phyloP scores from a whole-genome alignment of 106 monocot genomes.

The Dactylorhiza incarnata region DNA sequence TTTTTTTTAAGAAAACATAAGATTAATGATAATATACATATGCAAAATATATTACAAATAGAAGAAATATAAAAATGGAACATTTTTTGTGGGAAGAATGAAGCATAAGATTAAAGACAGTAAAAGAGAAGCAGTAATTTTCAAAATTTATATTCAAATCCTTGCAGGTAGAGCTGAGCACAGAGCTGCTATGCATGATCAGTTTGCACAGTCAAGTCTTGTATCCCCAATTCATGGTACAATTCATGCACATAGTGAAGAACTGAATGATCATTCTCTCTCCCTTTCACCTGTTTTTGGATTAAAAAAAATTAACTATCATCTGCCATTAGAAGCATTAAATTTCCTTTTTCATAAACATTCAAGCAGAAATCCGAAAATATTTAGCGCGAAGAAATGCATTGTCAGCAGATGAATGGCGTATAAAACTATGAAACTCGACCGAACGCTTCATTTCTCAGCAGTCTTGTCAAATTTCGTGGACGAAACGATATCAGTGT shows the following conservation, averaged over 20 bases:
- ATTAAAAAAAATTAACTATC: background rate
- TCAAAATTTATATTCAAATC: background rate
- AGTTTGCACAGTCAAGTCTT: constrained; percentile 60
- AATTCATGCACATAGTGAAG: constrained; percentile 47
- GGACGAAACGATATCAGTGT: too few relatives aligned
- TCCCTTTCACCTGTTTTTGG: constrained; percentile 38
- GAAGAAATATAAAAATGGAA: too few relatives aligned
- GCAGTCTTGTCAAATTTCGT: too few relatives aligned
- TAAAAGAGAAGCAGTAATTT: background rate
- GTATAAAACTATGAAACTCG: too few relatives aligned
- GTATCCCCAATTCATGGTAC: constrained; percentile 64
- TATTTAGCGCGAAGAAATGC: background rate
- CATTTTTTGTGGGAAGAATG: too few relatives aligned
- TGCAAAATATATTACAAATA: too few relatives aligned
- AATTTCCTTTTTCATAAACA: background rate
- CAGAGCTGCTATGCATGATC: constrained; percentile 15
- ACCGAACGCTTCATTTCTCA: too few relatives aligned
- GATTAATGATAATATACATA: too few relatives aligned
- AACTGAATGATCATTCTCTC: constrained; percentile 32
- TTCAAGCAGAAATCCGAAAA: background rate
- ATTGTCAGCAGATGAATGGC: background rate
- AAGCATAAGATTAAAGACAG: background rate
- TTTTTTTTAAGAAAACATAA: too few relatives aligned
- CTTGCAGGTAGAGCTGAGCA: background rate
- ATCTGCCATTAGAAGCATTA: background rate